Evolutionary conservation across 2,329 filamentous ascomycete species (phyloP).

Genomic region (Colletotrichum incanum): DNA sequence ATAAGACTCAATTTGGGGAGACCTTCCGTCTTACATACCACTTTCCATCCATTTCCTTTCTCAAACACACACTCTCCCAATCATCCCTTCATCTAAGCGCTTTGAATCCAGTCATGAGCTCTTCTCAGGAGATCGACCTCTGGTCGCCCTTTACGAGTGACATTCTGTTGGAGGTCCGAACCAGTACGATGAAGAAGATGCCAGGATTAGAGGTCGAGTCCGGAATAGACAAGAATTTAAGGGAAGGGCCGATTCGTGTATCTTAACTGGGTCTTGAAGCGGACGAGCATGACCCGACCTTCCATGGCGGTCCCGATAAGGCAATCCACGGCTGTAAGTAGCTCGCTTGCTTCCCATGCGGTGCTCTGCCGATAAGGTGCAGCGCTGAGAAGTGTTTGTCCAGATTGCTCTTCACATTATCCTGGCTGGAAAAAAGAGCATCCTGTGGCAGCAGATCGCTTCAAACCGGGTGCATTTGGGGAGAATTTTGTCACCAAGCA

Average conservation of each 20-base stretch:
- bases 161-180: constrained; percentile 70
- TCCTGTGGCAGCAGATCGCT: constrained; percentile 65
- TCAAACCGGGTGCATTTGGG: constrained; percentile 73
- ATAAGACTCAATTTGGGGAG: not conserved
- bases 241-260: constrained; percentile 62
- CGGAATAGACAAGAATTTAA: constrained; percentile 70
- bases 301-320: constrained; percentile 76
- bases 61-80: not conserved
- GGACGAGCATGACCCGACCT: constrained; percentile 75
- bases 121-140: constrained; percentile 53
- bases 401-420: constrained; percentile 75
- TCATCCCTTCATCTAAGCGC: no score
- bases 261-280: constrained; percentile 66
- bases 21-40: not conserved
- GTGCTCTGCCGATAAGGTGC: not conserved
- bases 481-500: constrained; percentile 73
- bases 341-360: not conserved
- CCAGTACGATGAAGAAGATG: constrained; percentile 70
- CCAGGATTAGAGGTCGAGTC: constrained; percentile 66
- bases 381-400: constrained; percentile 6
- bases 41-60: not conserved
- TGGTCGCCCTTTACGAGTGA: constrained; percentile 62
- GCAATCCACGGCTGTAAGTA: constrained; percentile 71
- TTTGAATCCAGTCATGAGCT: constrained; percentile 30
- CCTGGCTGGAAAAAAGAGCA: constrained; percentile 67